phyloP scores from a whole-genome alignment of 805 yeast species.

The Sungouiozyma intestinalis region DNA sequence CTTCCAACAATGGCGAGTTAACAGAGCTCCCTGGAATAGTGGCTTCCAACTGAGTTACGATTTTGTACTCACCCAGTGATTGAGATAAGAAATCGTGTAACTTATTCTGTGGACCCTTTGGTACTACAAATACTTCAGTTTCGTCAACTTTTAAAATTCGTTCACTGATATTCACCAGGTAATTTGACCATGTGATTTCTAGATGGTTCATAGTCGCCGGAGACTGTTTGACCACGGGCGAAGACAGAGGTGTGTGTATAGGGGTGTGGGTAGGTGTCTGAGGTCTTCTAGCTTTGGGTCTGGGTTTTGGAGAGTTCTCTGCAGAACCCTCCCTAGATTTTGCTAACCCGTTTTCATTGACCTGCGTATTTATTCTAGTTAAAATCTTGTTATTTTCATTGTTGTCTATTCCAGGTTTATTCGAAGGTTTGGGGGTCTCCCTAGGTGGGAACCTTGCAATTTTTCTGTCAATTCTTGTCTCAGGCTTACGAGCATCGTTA shows the following conservation, averaged over 20 bases:
- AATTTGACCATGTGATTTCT: constrained; percentile 50
- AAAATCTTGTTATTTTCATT: not conserved
- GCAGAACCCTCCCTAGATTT: not conserved
- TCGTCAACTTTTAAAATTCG: constrained; percentile 49
- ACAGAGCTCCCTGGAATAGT: not conserved
- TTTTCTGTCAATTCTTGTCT: not conserved
- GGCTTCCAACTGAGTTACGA: constrained; percentile 10
- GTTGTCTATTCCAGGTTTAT: not conserved
- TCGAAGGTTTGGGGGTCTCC: not conserved
- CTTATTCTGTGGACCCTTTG: constrained; percentile 36
- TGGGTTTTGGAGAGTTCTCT: not conserved
- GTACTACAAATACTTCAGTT: constrained; percentile 34
- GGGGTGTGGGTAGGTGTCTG: not conserved
- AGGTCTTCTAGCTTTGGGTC: not conserved
- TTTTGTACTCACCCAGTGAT: constrained; percentile 46
- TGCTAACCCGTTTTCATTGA: not conserved
- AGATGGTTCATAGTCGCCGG: constrained; percentile 31
- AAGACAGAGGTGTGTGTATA: constrained; percentile 11
- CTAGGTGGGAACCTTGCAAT: not conserved
- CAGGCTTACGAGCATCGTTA: not conserved
- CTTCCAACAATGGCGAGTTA: not conserved
- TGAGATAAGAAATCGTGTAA: constrained; percentile 34
- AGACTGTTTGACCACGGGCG: not conserved
- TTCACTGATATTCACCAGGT: constrained; percentile 45
- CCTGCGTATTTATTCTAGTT: not conserved